A percentile compares a stretch with the other conserved stretches of the same genome.
phyloP scores from a whole-genome alignment of 2,329 filamentous ascomycete species.

The Colletotrichum orchidophilum region DNA sequence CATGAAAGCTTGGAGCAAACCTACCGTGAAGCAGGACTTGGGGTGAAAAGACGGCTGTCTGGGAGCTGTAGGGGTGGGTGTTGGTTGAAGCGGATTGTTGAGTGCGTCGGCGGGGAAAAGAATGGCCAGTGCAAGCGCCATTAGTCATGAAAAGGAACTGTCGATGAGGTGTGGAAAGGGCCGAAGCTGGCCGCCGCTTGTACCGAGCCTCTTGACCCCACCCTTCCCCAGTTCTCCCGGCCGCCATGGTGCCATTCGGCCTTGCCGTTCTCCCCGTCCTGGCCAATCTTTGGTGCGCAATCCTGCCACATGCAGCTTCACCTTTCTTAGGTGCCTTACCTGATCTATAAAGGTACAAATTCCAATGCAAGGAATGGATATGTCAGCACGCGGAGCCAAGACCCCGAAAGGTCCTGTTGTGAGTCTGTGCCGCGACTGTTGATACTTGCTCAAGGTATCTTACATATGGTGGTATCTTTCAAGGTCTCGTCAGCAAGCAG shows the following conservation, averaged over 20 bases:
- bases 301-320: not conserved
- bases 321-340: not conserved
- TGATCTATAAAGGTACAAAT: not conserved
- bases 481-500: not conserved
- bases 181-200: conserved; percentile 27
- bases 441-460: not conserved
- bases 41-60: not conserved
- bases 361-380: conserved; percentile 15
- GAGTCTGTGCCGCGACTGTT: not conserved
- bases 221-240: conserved; percentile 3
- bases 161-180: not conserved
- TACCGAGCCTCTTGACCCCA: not conserved
- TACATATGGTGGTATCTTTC: not conserved
- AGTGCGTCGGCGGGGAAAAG: not conserved
- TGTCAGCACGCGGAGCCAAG: conserved; percentile 32
- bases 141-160: conserved; percentile 13
- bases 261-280: not conserved
- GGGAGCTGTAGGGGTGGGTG: not conserved
- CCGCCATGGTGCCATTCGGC: not conserved
- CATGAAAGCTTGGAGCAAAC: conserved; percentile 6
- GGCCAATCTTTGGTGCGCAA: not conserved
- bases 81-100: not conserved
- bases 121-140: conserved; percentile 10
- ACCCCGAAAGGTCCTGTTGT: conserved; percentile 12
- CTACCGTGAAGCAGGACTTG: not conserved